Evolutionary conservation across 441 rosid genomes (phyloP).

Genomic region (Erodium chrysanthum): DNA sequence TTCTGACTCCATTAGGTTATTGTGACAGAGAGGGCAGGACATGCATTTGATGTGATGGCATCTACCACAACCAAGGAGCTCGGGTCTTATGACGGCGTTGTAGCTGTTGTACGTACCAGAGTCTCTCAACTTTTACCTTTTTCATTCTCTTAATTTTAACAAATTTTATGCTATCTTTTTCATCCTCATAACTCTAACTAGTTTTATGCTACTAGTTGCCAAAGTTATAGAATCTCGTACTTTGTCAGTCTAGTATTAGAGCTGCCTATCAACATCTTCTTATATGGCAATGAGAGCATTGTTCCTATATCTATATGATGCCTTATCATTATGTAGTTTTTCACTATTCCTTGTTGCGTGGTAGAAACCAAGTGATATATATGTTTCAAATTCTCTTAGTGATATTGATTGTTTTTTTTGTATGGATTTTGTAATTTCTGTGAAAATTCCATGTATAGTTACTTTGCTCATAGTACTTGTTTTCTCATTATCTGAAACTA

Average conservation of each 20-base stretch:
- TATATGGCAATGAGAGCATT: constrained; percentile 3
- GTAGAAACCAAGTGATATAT: too few species aligned
- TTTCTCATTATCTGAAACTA: not conserved
- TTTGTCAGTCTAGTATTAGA: constrained; percentile 5
- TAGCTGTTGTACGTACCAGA: constrained; percentile 63
- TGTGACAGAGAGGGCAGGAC: constrained; percentile 75
- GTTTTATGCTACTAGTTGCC: constrained; percentile 2
- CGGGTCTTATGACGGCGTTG: constrained; percentile 59
- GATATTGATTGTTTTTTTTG: too few species aligned
- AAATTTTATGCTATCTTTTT: constrained; percentile 4
- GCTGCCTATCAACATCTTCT: not conserved
- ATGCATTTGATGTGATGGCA: constrained; percentile 68
- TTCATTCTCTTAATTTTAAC: constrained; percentile 3
- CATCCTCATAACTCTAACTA: constrained; percentile 6
- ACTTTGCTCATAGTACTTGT: not conserved
- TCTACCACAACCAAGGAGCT: constrained; percentile 52
- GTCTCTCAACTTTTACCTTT: constrained; percentile 5
- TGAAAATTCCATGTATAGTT: not conserved
- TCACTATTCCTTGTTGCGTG: too few species aligned
- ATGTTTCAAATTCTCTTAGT: too few species aligned
- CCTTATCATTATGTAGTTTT: not conserved
- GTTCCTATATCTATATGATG: not conserved
- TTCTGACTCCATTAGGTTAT: constrained; percentile 45
- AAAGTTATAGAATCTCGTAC: constrained; percentile 2
- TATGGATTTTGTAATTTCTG: not conserved